Conservation (phyloP, 192 early-diverging fungal species). For the Coemansia sp. region DNA sequence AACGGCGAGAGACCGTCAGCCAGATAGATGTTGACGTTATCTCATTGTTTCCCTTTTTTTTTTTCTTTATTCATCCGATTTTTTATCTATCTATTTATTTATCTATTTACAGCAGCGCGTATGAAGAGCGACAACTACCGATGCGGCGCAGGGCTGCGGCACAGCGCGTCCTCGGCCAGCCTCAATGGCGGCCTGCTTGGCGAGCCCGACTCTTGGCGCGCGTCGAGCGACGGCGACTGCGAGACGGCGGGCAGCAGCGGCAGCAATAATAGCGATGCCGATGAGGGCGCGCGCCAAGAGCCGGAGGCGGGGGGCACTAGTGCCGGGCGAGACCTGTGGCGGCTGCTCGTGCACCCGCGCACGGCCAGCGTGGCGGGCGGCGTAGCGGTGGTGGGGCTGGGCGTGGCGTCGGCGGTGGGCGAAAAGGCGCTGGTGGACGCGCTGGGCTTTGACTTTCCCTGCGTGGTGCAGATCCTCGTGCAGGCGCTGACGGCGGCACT, state of each 20-base stretch:
- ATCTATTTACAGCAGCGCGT: no score
- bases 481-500: constrained; percentile 12
- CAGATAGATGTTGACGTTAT: no score
- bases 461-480: constrained; percentile 27
- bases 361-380: constrained; percentile 15
- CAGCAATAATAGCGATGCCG: neutral
- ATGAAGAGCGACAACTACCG: no score
- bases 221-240: constrained; percentile 18
- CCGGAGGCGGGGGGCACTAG: neutral
- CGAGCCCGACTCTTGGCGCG: neutral
- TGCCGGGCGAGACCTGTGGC: neutral
- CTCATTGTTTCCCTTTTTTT: neutral
- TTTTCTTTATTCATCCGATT: no score
- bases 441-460: constrained; percentile 18
- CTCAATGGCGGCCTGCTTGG: no score
- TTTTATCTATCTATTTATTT: no score
- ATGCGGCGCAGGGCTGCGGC: neutral
- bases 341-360: constrained; percentile 18
- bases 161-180: neutral
- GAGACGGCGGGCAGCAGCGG: constrained; percentile 10
- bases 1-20: no score
- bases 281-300: neutral
- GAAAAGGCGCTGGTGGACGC: constrained; percentile 35
- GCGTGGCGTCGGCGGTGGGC: constrained; percentile 7
- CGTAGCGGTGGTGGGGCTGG: constrained; percentile 2